Base-by-base conservation (phyloP, 208 protist species). In the Crithidia thermophila region DNA sequence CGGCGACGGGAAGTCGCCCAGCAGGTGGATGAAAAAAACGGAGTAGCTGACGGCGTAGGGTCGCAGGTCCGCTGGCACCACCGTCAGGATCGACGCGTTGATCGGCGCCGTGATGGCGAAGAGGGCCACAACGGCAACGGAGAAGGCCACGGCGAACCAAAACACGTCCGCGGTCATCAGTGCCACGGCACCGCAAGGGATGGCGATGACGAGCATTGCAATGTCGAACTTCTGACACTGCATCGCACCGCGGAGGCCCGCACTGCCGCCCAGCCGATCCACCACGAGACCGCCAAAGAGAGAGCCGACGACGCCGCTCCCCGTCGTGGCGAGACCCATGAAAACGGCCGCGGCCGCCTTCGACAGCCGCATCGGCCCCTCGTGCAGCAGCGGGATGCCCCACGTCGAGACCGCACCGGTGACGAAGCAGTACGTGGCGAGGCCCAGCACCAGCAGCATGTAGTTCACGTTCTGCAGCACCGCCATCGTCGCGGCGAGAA, bases 1-100 rank as follows among this genome's bases (percentile, higher is more conserved):
- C 21, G 91, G 91, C 0, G 94, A 97, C 3, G 91, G 94, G 63
- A 97, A 94, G 71, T 97, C 90, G 20, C 91, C 94, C 0, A 95
- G 69, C 18, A 87, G 37, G 72, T 98, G 94, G 58, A 97, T 95
- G 23, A 90, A 21, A 42, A 98, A 90, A 23, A 97, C 90, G 30
- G 75, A 90, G 64, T 89, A 93, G 73, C 84, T 87, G 45, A 96
- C 79, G 20, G 90, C 88, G 69, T 93, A 93, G n/a, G 87, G 87
- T 0, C 87, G 87, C 37, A 96, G 58, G 23, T 73, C 60, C 3
- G 18, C n/a, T 40, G 82, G 77, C 14, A 95, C 92, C 13, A 88
- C 63, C 1, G 67, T 82, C 16, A 97, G 66, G 39, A 95, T 79
- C 23, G 82, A 47, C 8, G 88, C 83, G 59, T 95, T 97, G 25